phyloP scores from a whole-genome alignment of 352 stramenopile species.

The Phytophthora quininea region DNA sequence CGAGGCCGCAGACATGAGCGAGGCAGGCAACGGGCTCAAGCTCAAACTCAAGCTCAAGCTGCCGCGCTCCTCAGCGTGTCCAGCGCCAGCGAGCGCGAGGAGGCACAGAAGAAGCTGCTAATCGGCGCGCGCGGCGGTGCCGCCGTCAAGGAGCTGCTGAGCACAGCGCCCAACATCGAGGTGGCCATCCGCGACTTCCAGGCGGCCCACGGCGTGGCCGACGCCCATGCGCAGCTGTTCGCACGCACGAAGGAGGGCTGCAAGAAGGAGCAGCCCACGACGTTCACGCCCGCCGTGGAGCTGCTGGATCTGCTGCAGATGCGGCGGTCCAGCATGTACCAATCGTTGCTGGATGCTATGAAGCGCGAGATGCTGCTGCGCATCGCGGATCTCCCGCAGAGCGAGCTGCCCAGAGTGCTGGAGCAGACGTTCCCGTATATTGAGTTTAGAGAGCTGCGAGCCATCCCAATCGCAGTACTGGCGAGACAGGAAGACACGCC shows the following conservation, averaged over 20 bases:
- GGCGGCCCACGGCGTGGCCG: slow-evolving; percentile 58
- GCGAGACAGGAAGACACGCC: slow-evolving; percentile 82
- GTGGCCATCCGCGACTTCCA: slow-evolving; percentile 86
- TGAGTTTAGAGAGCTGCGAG: slow-evolving; percentile 85
- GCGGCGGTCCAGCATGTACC: slow-evolving; percentile 64
- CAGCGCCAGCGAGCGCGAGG: slow-evolving; percentile 21
- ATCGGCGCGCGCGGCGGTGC: slow-evolving; percentile 75
- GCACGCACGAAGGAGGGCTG: slow-evolving; percentile 33
- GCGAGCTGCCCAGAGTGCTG: slow-evolving; percentile 71
- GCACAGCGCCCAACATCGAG: slow-evolving; percentile 83
- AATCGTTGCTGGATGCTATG: slow-evolving; percentile 72
- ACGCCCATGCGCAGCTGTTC: slow-evolving; percentile 48
- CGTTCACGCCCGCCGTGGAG: slow-evolving; percentile 64
- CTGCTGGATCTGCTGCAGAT: slow-evolving; percentile 83
- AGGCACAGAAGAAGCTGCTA: slow-evolving; percentile 50
- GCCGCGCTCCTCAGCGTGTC: slow-evolving; percentile 35
- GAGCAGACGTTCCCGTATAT: slow-evolving; percentile 89
- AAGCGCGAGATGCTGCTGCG: slow-evolving; percentile 76
- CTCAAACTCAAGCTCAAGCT: slow-evolving; percentile 71
- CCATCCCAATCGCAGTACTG: slow-evolving; percentile 85
- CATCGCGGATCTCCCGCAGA: slow-evolving; percentile 71
- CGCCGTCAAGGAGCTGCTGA: slow-evolving; percentile 84
- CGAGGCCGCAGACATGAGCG: slow-evolving; percentile 43
- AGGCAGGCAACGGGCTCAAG: slow-evolving; percentile 39
- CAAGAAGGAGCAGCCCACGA: slow-evolving; percentile 26